phyloP scores from a whole-genome alignment of 176 grass and related monocot species.

The Eleusine indica region DNA sequence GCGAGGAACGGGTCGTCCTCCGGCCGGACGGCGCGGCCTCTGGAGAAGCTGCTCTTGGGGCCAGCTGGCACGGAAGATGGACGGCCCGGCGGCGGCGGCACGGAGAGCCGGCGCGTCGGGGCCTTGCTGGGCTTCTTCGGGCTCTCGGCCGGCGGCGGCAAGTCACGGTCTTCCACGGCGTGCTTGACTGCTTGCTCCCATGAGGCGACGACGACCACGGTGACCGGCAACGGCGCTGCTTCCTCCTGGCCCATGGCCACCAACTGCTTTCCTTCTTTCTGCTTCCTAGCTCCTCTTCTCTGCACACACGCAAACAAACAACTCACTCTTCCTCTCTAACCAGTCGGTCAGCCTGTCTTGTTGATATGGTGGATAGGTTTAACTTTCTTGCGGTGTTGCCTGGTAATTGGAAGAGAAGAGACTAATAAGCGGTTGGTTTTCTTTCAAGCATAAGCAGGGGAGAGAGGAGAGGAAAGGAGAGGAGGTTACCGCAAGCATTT shows the following conservation, averaged over 20 bases:
- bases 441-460: neutral
- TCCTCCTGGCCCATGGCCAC: neutral
- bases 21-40: conserved; percentile 32
- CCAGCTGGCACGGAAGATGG: neutral
- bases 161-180: neutral
- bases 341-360: too few species aligned
- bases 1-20: conserved; percentile 87
- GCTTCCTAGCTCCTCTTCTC: too few species aligned
- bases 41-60: neutral
- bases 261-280: neutral
- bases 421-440: too few species aligned
- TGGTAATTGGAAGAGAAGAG: neutral
- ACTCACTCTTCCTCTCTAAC: too few species aligned
- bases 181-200: conserved; percentile 45
- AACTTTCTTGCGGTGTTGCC: conserved; percentile 6
- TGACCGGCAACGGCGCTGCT: neutral
- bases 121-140: neutral
- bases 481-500: conserved; percentile 6
- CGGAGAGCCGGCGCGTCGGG: conserved; percentile 3
- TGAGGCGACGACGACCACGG: conserved; percentile 36
- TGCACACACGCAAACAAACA: neutral
- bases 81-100: conserved; percentile 46
- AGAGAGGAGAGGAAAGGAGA: neutral
- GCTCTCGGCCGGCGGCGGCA: neutral
- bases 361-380: too few species aligned